phyloP scores from a whole-genome alignment of 1,139 yeast species.

The Geotrichum aggregatum region DNA sequence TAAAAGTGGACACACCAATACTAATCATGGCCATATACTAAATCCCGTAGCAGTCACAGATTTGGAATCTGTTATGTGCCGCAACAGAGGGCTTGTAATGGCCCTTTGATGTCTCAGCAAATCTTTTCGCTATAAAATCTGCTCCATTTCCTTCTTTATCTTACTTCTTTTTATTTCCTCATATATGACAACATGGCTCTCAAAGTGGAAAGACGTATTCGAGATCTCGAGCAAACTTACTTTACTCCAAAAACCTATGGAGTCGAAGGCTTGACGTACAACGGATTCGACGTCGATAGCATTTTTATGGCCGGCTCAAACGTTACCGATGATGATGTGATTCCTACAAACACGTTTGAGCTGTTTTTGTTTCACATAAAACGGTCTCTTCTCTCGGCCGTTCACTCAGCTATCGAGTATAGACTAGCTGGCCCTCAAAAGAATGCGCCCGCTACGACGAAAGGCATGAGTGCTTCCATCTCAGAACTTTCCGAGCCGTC shows the following conservation, averaged over 20 bases:
- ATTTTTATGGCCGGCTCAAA: conserved; percentile 32
- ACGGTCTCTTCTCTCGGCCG: conserved; percentile 21
- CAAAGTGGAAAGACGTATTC: too few species aligned
- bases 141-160: background rate
- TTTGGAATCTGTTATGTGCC: background rate
- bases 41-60: too few species aligned
- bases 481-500: background rate
- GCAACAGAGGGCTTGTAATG: background rate
- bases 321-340: conserved; percentile 13
- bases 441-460: background rate
- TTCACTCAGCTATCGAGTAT: conserved; percentile 7
- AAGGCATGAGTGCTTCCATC: background rate
- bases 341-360: conserved; percentile 26
- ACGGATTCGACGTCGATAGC: conserved; percentile 30
- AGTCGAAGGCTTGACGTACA: conserved; percentile 25
- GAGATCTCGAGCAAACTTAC: background rate
- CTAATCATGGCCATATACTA: background rate
- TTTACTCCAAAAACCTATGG: conserved; percentile 31
- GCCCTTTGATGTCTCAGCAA: background rate
- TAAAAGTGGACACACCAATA: too few species aligned
- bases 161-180: background rate
- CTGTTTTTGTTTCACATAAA: conserved; percentile 29
- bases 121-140: background rate
- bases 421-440: conserved; percentile 5
- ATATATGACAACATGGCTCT: too few species aligned